phyloP scores from a whole-genome alignment of 2,329 filamentous ascomycete genomes.

The Colletotrichum lindemuthianum region DNA sequence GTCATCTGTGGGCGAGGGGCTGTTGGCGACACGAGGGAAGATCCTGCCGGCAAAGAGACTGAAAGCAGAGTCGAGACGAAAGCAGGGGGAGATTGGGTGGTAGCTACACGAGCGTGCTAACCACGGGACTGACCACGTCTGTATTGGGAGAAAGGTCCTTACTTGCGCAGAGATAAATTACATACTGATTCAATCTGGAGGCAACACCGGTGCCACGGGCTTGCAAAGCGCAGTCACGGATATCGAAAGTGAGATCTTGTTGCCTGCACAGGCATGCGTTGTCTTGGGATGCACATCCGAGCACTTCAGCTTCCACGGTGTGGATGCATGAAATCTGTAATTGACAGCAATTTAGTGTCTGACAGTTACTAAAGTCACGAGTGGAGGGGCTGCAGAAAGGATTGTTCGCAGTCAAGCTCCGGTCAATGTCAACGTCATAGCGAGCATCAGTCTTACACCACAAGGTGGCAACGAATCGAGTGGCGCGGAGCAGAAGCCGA shows the following conservation, averaged over 20 bases:
- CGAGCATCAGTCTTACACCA: no score
- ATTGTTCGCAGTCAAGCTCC: no score
- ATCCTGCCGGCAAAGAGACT: slow-evolving; percentile 13
- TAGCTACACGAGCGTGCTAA: slow-evolving; percentile 22
- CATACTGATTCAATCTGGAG: slow-evolving; percentile 42
- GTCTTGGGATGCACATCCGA: slow-evolving; percentile 43
- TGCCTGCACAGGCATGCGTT: slow-evolving; percentile 53
- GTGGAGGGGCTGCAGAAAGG: no score
- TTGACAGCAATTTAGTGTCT: not conserved
- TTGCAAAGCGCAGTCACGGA: slow-evolving; percentile 52
- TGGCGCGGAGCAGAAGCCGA: no score
- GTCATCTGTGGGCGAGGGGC: no score
- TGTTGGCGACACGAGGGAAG: slow-evolving; percentile 10
- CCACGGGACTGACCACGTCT: not conserved
- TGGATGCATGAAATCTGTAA: slow-evolving; percentile 32
- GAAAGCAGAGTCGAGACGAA: slow-evolving; percentile 13
- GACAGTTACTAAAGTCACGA: no score
- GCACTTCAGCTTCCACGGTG: slow-evolving; percentile 34
- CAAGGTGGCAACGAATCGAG: no score
- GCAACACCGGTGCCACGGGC: slow-evolving; percentile 43
- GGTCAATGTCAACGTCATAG: no score
- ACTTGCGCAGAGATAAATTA: slow-evolving; percentile 44
- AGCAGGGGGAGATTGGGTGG: slow-evolving; percentile 17
- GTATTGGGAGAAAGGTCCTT: slow-evolving; percentile 29
- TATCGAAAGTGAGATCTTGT: slow-evolving; percentile 46